These are phyloP conservation scores for Hypoxylon fragiforme DNA, from an alignment of 495 filamentous ascomycete genomes.

Conservation along the genomic window DNA sequence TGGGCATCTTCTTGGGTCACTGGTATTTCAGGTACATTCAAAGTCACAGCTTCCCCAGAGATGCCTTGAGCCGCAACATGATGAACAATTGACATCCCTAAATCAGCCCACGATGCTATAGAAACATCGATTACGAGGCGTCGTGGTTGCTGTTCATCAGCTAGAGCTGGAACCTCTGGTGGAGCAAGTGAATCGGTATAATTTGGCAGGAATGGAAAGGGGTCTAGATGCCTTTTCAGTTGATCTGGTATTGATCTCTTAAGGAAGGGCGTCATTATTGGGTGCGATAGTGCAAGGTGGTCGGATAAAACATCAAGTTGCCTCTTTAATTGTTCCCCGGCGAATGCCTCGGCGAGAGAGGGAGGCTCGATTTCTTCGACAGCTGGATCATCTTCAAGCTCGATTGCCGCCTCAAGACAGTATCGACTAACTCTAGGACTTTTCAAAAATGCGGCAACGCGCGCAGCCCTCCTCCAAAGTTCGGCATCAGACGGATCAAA, in stretches of 20 bases:
- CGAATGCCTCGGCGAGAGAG: constrained; percentile 83
- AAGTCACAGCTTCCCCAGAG: constrained; percentile 37
- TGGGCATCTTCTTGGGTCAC: constrained; percentile 42
- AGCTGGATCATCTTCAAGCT: constrained; percentile 75
- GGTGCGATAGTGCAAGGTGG: constrained; percentile 66
- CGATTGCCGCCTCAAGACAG: constrained; percentile 88
- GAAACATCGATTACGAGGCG: constrained; percentile 47
- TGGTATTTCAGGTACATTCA: constrained; percentile 41
- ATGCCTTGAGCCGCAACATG: constrained; percentile 39
- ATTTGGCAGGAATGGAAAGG: constrained; percentile 74
- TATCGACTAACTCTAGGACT: constrained; percentile 80
- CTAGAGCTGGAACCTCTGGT: constrained; percentile 9
- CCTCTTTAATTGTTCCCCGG: constrained; percentile 73
- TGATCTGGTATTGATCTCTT: constrained; percentile 64
- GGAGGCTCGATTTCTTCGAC: constrained; percentile 73
- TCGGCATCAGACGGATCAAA: constrained; percentile 91
- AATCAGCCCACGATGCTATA: constrained; percentile 45
- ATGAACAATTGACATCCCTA: constrained; percentile 45
- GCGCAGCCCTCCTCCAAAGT: constrained; percentile 86
- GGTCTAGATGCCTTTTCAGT: constrained; percentile 70
- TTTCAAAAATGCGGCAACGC: constrained; percentile 72
- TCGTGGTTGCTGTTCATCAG: constrained; percentile 58
- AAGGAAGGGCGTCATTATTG: constrained; percentile 62
- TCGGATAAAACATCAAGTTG: constrained; percentile 72
- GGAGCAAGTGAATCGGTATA: constrained; percentile 44